Evolutionary conservation across 1,284 basidiomycete species (phyloP), one percentile per base, ranked within the genome.

Genomic region (Meira nashicola): DNA sequence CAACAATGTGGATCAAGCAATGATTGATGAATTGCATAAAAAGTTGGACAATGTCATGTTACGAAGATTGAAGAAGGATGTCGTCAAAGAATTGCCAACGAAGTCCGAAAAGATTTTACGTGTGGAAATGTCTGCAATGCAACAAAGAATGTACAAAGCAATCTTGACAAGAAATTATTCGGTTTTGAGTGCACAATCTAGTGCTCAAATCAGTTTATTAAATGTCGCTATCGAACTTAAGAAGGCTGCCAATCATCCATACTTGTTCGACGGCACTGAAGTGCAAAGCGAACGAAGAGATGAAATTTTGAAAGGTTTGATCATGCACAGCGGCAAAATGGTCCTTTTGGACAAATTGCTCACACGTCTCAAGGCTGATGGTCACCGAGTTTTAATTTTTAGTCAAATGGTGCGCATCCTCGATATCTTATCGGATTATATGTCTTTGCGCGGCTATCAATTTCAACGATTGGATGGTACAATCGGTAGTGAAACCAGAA

Each of bases 351-450:
- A 81, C 71, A 81, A 81, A 66, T 74, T 81, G 8, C 68, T 81
- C 12, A 71, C 77, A 0, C 74, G 80, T 0, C 76, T 81, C 47
- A 81, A 81, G 63, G 72, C 75, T n/a, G 79, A 81, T 44, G 80
- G 80, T 3, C 80, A 81, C 62, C 78, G 80, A 21, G 80, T 81
- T 14, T 77, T 81, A 53, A 80, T 81, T 57, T 81, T 88, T 43
- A 94, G 91, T 73, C 95, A 98, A 80, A 98, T 99, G 95, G 94
- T 98, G 53, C 87, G 94, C 63, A 91, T 98, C 86, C 85, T 99
- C 41, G 95, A 99, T 80, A 98, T 99, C 78, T 85, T 99, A 68
- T 93, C 89, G 63, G 95, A 99, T 80, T 98, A 97, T 80, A 92
- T 97, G 87, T 82, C 82, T 25, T 82, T 94, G 47, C 85, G 95